Percentiles rank a stretch among this genome's conserved stretches.
phyloP scores from a whole-genome alignment of 192 early-diverging fungal species.

The Spinellus fusiger region DNA sequence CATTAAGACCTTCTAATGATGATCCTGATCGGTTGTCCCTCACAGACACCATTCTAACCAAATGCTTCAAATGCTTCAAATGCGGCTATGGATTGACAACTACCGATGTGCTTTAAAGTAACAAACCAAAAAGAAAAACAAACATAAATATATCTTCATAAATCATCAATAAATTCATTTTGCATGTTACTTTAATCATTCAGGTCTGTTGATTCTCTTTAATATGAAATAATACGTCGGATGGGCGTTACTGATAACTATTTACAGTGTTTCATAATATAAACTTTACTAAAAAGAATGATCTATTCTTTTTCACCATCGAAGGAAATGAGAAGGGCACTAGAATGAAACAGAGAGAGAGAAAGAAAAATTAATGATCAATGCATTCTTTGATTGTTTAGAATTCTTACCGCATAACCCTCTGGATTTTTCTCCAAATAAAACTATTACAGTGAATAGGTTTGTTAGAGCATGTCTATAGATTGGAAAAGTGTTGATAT shows the following conservation, averaged over 20 bases:
- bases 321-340: conserved; percentile 35
- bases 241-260: too few relatives aligned
- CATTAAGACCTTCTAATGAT: not conserved
- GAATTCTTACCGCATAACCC: conserved; percentile 55
- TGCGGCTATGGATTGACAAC: not conserved
- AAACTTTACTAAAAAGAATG: not conserved
- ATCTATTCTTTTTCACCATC: too few relatives aligned
- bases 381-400: not conserved
- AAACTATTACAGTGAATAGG: conserved; percentile 2
- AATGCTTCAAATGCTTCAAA: conserved; percentile 5
- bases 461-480: too few relatives aligned
- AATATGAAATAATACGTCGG: too few relatives aligned
- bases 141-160: too few relatives aligned
- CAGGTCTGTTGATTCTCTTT: too few relatives aligned
- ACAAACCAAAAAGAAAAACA: too few relatives aligned
- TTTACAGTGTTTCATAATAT: too few relatives aligned
- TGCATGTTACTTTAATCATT: too few relatives aligned
- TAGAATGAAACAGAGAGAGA: conserved; percentile 1
- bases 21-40: not conserved
- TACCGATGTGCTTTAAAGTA: not conserved
- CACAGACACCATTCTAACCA: conserved; percentile 1
- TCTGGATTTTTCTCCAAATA: conserved; percentile 54
- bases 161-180: too few relatives aligned
- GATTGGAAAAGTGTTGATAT: too few relatives aligned
- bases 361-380: not conserved